These are phyloP conservation scores for Mycena venus DNA, from an alignment of 768 basidiomycete genomes.

Conservation along the genomic window DNA sequence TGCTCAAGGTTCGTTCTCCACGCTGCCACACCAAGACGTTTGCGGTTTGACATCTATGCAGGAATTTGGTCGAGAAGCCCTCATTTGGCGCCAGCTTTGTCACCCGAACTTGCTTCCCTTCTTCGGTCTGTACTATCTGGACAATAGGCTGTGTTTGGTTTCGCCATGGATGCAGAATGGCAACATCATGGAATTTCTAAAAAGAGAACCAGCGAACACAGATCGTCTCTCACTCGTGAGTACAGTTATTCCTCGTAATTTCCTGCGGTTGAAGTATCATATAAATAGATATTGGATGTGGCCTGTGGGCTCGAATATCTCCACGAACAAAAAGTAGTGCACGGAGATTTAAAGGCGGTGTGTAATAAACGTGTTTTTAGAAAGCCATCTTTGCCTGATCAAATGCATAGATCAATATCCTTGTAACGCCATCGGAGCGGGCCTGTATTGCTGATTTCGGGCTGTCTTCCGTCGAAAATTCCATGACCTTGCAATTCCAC, in stretches of 20 bases:
- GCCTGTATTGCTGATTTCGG: no score
- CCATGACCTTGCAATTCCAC: conserved; percentile 29
- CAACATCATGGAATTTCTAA: conserved; percentile 34
- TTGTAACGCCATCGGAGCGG: no score
- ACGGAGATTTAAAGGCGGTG: conserved; percentile 23
- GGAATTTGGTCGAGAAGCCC: conserved; percentile 36
- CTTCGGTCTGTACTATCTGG: no score
- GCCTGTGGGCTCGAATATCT: conserved; percentile 25
- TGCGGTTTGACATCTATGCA: background rate
- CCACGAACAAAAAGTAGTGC: conserved; percentile 28
- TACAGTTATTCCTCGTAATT: background rate
- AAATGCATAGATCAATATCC: no score
- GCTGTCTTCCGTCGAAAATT: conserved; percentile 41
- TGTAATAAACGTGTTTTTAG: background rate
- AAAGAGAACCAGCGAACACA: background rate
- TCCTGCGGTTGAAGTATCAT: background rate
- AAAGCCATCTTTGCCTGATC: background rate
- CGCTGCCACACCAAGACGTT: background rate
- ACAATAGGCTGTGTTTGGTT: no score
- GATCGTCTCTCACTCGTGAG: conserved; percentile 14
- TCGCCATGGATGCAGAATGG: no score
- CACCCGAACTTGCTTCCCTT: no score
- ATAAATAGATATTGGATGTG: background rate
- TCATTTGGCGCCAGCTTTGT: no score
- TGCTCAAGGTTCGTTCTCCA: conserved; percentile 5